Base-by-base conservation (phyloP, 805 yeast genomes). In the Myxozyma monticola region DNA sequence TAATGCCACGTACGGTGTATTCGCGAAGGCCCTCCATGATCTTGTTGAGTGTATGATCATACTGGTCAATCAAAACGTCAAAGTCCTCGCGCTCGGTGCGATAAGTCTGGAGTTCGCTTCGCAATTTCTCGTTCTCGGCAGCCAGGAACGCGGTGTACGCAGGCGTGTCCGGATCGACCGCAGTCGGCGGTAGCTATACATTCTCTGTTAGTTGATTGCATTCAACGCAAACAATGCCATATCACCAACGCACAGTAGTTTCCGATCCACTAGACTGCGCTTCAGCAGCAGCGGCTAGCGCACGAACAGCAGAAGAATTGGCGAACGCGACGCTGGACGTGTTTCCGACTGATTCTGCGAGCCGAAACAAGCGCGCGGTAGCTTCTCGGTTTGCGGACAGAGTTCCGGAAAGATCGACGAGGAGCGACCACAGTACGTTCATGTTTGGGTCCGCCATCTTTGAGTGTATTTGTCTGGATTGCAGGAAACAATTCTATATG, bases 371-470 rank as follows among this genome's bases (percentile, higher is more conserved):
- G 12, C 43, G 48, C 18, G 56, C 56, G 10, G 59, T 51, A 5
- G 57, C 49, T n/a, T 52, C 57, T 26, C 59, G 49, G 28, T 54
- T 54, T 18, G 57, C 39, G 20, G 33, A n/a, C 12, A 54, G 44
- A 7, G 57, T 33, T 10, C 41, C 12, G 7, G 56, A 48, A 6
- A 54, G 49, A 10, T 54, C 59, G 22, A 44, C 56, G 8, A 54
- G 42, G 43, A 47, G 28, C 15, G 59, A 38, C 59, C 59, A 54
- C 7, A 54, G 44, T 45, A 46, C 48, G 43, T 45, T 48, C 53
- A 54, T 49, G 34, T 49, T 53, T 14, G 57, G 54, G 29, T 53
- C 57, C 22, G 51, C 22, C 48, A 42, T 53, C 31, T 33, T 34
- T 6, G n/a, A n/a, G 42, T n/a, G 31, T 8, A 12, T 12, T n/a